Base-by-base conservation (phyloP, 2,329 filamentous ascomycete species). In the Epichloe sp. region DNA sequence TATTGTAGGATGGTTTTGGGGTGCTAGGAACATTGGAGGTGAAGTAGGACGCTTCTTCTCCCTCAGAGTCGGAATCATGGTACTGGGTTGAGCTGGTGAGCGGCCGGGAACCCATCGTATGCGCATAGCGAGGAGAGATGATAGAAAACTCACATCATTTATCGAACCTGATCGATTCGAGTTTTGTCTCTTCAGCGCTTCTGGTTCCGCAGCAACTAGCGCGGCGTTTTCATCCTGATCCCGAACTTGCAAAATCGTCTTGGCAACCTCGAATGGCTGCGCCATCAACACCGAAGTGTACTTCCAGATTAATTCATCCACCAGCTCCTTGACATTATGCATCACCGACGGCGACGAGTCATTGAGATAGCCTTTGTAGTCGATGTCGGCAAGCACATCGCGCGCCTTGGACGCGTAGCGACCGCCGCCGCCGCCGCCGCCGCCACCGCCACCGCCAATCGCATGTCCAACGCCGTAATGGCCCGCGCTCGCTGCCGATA, bases 211-310 rank as follows among this genome's bases (percentile, higher is more conserved):
- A n/a, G 56, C 44, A 11, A 57, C 52, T 38, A 63, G 48, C 10
- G 58, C 54, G 41, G 71, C 72, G 37, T 70, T 59, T 49, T 73
- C 73, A 57, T 78, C 77, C 59, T 82, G 78, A 55, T 67, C 70
- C 57, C 76, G 80, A 48, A 89, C 81, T 69, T 98, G 93, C 59
- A 98, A 71, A 51, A 97, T 80, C 14, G 85, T 93, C 76, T 96
- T 97, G 62, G 91, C 89, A 52, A 96, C 90, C 73, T 97, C 93
- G 66, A 98, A 97, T 14, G 93, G 93, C 69, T 98, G 93, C 50
- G 88, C 86, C 64, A 95, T 83, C 62, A 97, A 68, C 23, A 95
- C 83, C 52, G 85, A 88, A 14, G 84, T 85, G 70, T 98, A 98
- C 64, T 93, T 91, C 83, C 90, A 94, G 66, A 95, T 65, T 57